Percentiles rank a stretch among this genome's conserved stretches.
Conservation (phyloP, 257 asterid genomes). For the Solanum stenotomum region DNA sequence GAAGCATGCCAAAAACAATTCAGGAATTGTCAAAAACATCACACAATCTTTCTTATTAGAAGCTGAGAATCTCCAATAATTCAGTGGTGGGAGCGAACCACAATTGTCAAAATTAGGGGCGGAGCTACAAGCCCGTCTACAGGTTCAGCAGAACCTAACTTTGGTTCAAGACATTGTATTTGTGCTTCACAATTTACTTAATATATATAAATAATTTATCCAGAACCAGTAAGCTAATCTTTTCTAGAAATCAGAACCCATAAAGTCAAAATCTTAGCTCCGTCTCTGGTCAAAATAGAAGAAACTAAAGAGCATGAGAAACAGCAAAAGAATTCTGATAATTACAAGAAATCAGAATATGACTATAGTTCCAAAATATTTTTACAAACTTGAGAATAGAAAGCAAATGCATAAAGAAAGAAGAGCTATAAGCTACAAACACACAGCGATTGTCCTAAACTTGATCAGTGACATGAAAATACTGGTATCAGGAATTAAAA, state of each 20-base stretch:
- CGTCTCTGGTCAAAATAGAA: neutral
- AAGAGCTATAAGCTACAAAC: neutral
- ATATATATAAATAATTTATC: neutral
- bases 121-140: neutral
- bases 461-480: neutral
- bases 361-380: neutral
- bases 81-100: neutral
- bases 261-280: neutral
- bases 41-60: neutral
- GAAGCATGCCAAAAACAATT: conserved; percentile 9
- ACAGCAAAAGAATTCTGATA: neutral
- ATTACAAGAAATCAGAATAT: neutral
- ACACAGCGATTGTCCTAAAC: neutral
- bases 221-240: neutral
- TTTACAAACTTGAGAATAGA: neutral
- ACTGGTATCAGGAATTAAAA: neutral
- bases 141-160: neutral
- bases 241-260: neutral
- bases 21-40: neutral
- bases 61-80: neutral
- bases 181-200: neutral
- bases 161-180: neutral
- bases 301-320: neutral
- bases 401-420: neutral
- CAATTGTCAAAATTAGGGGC: neutral